Evolutionary conservation across 371 early-diverging fungal species (phyloP), one percentile per base, ranked within the genome.

Genomic region (Mucor ambiguus): DNA sequence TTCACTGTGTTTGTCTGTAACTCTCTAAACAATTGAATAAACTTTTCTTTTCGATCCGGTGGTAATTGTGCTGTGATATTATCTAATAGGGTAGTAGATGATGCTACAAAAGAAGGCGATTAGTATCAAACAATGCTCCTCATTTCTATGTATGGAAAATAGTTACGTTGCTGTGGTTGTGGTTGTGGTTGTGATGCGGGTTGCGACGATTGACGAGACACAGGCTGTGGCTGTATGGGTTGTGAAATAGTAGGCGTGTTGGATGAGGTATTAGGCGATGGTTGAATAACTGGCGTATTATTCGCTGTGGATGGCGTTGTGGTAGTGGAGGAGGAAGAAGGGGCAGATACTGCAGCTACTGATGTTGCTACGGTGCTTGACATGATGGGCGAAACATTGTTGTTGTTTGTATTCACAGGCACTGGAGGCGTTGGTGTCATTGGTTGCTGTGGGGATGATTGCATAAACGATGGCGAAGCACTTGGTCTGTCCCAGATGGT

Each of bases 61-160:
- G 81, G 69, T 44, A 80, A 56, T 48, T 77, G 74, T 6, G 76
- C 59, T 7, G 75, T 78, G 30, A 80, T 72, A 46, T 73, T 75
- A 32, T 80, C 81, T n/a, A 80, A 62, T 20, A 80, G 58, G 7
- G 81, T 80, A 28, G 66, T 70, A 26, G 68, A 62, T 7, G 72
- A 63, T 37, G 64, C 74, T 64, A 62, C 18, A 11, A 22, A 24
- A 54, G 12, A 52, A n/a, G n/a, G n/a, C 54, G n/a, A 41, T 2
- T 48, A 41, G 4, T 22, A n/a, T n/a, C 11, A 18, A 33, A 49
- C 35, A 33, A 33, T 2, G 35, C 35, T 10, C 1, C 30, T 1
- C 4, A 6, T 18, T 54, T 3, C 2, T 0, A 14, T n/a, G n/a
- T n/a, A 28, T 6, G 29, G 4, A 54, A 24, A 54, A 54, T 30